These are phyloP conservation scores for Teunomyces panamensis DNA, from an alignment of 805 yeast genomes.

Conservation along the genomic window DNA sequence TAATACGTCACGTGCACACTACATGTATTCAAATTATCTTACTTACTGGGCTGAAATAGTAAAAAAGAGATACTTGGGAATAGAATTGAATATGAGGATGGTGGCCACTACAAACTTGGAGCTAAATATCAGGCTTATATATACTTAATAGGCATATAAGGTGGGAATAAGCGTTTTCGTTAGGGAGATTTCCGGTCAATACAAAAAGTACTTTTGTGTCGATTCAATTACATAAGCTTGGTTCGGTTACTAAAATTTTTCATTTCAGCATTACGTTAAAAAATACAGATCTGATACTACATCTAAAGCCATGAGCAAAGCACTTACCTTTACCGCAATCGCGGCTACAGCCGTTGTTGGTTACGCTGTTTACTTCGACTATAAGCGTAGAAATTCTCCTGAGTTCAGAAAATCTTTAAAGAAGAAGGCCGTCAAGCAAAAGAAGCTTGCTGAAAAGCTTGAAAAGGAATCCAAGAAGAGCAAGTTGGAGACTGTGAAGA, in stretches of 20 bases:
- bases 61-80: too few species aligned
- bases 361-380: constrained; percentile 88
- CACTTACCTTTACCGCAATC: constrained; percentile 35
- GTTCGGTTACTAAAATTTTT: background rate
- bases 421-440: constrained; percentile 59
- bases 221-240: background rate
- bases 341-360: constrained; percentile 59
- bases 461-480: constrained; percentile 59
- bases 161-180: too few species aligned
- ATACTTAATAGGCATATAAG: too few species aligned
- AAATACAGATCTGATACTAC: background rate
- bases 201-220: background rate
- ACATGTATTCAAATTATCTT: background rate
- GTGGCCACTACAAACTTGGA: too few species aligned
- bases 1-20: constrained; percentile 2
- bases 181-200: background rate
- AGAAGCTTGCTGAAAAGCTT: constrained; percentile 51
- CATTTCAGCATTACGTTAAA: background rate
- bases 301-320: constrained; percentile 24
- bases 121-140: too few species aligned
- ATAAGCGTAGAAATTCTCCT: constrained; percentile 77
- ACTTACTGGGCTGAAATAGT: too few species aligned
- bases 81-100: too few species aligned
- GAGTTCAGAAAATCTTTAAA: constrained; percentile 78
- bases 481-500: constrained; percentile 58